Conservation (phyloP, 1,139 yeast species). For the Pichia inconspicua region DNA sequence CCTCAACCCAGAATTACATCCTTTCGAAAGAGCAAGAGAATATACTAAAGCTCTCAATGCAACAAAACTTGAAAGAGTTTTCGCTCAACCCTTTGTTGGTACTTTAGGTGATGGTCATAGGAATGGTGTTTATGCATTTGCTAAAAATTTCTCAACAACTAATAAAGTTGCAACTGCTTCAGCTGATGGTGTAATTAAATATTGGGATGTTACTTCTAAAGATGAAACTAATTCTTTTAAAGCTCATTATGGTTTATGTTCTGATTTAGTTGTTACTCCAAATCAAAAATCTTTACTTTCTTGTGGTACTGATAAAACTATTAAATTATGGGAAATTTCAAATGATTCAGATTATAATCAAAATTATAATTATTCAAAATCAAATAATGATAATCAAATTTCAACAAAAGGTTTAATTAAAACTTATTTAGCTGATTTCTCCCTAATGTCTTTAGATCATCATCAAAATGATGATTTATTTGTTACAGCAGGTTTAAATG, state of each 20-base stretch:
- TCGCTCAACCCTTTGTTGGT: constrained; percentile 95
- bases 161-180: constrained; percentile 83
- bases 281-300: constrained; percentile 53
- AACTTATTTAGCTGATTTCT: constrained; percentile 76
- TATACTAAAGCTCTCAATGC: constrained; percentile 93
- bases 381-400: constrained; percentile 26
- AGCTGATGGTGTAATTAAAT: constrained; percentile 91
- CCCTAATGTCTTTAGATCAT: constrained; percentile 81
- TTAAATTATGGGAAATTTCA: constrained; percentile 71
- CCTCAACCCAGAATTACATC: constrained; percentile 90
- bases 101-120: constrained; percentile 92
- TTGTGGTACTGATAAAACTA: constrained; percentile 86
- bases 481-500: constrained; percentile 87
- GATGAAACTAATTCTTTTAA: constrained; percentile 69
- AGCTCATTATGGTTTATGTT: constrained; percentile 87
- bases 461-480: constrained; percentile 67
- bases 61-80: constrained; percentile 89
- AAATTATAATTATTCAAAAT: constrained; percentile 13
- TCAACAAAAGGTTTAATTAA: constrained; percentile 47
- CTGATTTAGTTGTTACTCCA: constrained; percentile 80
- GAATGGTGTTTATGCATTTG: constrained; percentile 89
- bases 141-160: constrained; percentile 64
- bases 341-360: constrained; percentile 32
- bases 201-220: constrained; percentile 79
- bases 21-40: constrained; percentile 94